phyloP scores from a whole-genome alignment of 1,284 basidiomycete species.

The Melampsora abietis-canadensis region DNA sequence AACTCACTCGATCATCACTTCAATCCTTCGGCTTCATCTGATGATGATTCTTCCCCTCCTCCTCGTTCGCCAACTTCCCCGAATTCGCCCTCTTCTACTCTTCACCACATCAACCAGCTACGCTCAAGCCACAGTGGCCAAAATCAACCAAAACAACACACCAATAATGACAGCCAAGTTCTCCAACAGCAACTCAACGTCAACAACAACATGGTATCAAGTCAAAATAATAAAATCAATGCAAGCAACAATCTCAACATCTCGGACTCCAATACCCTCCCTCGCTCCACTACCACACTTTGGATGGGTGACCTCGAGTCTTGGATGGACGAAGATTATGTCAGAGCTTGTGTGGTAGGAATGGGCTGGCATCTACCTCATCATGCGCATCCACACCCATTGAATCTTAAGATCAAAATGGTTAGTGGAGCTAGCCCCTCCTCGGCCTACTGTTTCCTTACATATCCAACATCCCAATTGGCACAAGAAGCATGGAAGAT shows the following conservation, averaged over 20 bases:
- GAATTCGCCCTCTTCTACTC: too few relatives aligned
- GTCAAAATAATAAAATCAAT: background rate
- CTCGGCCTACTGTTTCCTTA: slow-evolving; percentile 78
- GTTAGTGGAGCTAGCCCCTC: slow-evolving; percentile 64
- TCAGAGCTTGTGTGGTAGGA: slow-evolving; percentile 62
- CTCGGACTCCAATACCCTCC: slow-evolving; percentile 8
- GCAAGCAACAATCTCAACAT: background rate
- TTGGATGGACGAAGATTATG: slow-evolving; percentile 90
- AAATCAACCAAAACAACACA: background rate
- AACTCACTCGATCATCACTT: too few relatives aligned
- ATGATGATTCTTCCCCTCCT: too few relatives aligned
- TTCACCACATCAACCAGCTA: too few relatives aligned
- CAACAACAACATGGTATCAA: too few relatives aligned
- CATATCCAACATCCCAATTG: slow-evolving; percentile 68
- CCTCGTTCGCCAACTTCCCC: too few relatives aligned
- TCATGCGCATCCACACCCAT: slow-evolving; percentile 60
- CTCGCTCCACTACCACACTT: slow-evolving; percentile 57
- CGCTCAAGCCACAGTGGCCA: background rate
- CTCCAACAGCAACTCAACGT: background rate
- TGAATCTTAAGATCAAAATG: slow-evolving; percentile 62
- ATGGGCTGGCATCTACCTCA: slow-evolving; percentile 47
- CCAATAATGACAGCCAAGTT: background rate
- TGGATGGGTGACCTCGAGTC: slow-evolving; percentile 78
- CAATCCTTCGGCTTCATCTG: too few relatives aligned
- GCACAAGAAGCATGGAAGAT: slow-evolving; percentile 62